These are phyloP conservation scores for Phytophthora sp. DNA, from an alignment of 352 stramenopile genomes.

Conservation along the genomic window DNA sequence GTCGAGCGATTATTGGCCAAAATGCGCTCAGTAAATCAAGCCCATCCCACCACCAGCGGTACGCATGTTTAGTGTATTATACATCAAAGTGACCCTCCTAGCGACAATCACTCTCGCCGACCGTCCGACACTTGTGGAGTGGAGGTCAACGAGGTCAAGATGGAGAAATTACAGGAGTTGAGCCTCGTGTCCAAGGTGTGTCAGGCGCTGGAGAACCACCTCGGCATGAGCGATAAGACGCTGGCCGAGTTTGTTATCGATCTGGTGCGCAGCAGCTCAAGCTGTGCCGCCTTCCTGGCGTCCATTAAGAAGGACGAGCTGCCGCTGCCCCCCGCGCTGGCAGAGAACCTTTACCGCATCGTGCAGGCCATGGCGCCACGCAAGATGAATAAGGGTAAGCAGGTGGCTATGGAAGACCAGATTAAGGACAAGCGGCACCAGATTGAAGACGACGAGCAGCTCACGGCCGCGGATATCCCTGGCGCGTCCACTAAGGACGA, in stretches of 20 bases:
- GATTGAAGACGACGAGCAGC: slow-evolving; percentile 70
- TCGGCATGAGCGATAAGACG: slow-evolving; percentile 97
- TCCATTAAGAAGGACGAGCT: slow-evolving; percentile 72
- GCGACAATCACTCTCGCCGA: slow-evolving; percentile 23
- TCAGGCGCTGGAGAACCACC: slow-evolving; percentile 89
- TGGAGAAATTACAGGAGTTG: slow-evolving; percentile 91
- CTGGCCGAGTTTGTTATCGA: slow-evolving; percentile 97
- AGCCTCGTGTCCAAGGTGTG: slow-evolving; percentile 90
- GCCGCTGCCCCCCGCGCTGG: slow-evolving; percentile 61
- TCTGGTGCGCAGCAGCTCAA: slow-evolving; percentile 79
- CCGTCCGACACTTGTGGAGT: slow-evolving; percentile 9
- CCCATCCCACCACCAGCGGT: slow-evolving; percentile 17
- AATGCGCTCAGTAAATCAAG: slow-evolving; percentile 3
- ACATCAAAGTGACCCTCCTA: slow-evolving; percentile 5
- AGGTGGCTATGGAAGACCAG: not conserved
- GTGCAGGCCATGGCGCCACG: slow-evolving; percentile 80
- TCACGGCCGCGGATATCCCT: slow-evolving; percentile 70
- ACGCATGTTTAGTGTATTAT: slow-evolving; percentile 3
- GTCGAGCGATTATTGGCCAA: slow-evolving; percentile 7
- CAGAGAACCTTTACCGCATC: slow-evolving; percentile 82
- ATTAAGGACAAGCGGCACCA: slow-evolving; percentile 39
- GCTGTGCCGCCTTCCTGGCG: slow-evolving; percentile 61
- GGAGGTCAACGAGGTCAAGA: slow-evolving; percentile 33
- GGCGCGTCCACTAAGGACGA: slow-evolving; percentile 44
- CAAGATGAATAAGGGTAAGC: slow-evolving; percentile 43